A percentile compares a stretch with the other conserved stretches of the same genome.
Conservation (phyloP, 2,329 filamentous ascomycete species). For the Verticillium klebahnii region DNA sequence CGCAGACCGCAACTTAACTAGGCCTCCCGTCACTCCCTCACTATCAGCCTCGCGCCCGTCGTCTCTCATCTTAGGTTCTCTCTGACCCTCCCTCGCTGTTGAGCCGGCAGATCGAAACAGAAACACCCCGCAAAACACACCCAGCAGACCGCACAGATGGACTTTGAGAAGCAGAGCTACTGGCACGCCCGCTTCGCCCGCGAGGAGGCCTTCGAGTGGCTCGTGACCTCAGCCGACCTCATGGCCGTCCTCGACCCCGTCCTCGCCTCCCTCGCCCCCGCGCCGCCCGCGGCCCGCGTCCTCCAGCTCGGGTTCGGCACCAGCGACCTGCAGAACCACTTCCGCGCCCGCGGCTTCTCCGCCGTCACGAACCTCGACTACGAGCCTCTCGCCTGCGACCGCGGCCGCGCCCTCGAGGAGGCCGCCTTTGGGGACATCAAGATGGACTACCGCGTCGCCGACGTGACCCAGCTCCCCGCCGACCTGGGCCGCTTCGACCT, state of each 20-base stretch:
- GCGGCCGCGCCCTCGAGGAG: constrained; percentile 35
- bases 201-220: constrained; percentile 44
- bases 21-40: background rate
- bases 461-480: constrained; percentile 33
- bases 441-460: constrained; percentile 38
- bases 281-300: constrained; percentile 19
- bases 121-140: too few species aligned
- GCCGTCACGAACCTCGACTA: constrained; percentile 45
- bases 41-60: background rate
- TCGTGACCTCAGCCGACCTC: constrained; percentile 36
- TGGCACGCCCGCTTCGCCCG: constrained; percentile 42
- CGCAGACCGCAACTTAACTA: background rate
- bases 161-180: constrained; percentile 46
- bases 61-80: too few species aligned
- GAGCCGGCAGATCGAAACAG: background rate
- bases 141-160: constrained; percentile 7
- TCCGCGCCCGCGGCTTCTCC: constrained; percentile 36
- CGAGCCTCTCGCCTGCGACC: constrained; percentile 40
- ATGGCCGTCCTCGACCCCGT: constrained; percentile 32
- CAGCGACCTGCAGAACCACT: constrained; percentile 42
- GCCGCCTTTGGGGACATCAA: constrained; percentile 36
- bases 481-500: constrained; percentile 29
- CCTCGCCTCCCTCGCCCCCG: constrained; percentile 20
- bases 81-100: background rate
- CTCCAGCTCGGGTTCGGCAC: constrained; percentile 45